Base-by-base conservation (phyloP, 2,329 filamentous ascomycete species). In the Pyrenophora teres region DNA sequence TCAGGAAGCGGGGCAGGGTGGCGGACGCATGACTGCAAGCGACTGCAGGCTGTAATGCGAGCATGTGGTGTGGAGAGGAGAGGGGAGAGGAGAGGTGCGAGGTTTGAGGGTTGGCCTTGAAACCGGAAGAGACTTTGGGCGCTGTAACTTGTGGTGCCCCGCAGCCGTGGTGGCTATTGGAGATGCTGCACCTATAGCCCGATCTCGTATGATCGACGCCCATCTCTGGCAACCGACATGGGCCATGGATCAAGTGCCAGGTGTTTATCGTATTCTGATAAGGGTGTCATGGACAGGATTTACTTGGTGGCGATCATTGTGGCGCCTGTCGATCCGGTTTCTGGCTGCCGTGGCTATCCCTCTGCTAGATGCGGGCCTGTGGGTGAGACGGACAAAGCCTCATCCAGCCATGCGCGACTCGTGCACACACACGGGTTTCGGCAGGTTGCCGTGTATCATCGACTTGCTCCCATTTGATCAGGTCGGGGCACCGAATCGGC, bases 121-220 rank as follows among this genome's bases (percentile, higher is more conserved):
- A 41, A 46, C 44, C 31, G 21, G 12, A 19, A 38, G 18, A 23
- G 21, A 18, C 10, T 25, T 33, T 27, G 50, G 39, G 30, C 39
- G 25, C 45, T 38, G 32, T 44, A 18, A 19, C 19, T 3, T 19
- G 5, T 45, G 40, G 43, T 46, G 23, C 30, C 46, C 48, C 21
- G 41, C 42, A 42, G 23, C 23, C 8, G 23, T n/a, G n/a, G n/a
- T 25, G 23, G 37, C 16, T 50, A 50, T 54, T 54, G 48, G 40
- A 46, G 57, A 56, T 56, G 31, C 56, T 49, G 56, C 56, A 57
- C 19, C 46, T 43, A 53, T 55, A 52, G 41, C 49, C 50, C 45
- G 52, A 52, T 59, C 52, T 31, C 50, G 44, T 54, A 50, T 51
- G 59, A 59, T 62, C 57, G 57, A 42, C 57, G 52, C 51, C 54